Evolutionary conservation across 345 rosid species (phyloP).

Genomic region (Lumnitzera racemosa): DNA sequence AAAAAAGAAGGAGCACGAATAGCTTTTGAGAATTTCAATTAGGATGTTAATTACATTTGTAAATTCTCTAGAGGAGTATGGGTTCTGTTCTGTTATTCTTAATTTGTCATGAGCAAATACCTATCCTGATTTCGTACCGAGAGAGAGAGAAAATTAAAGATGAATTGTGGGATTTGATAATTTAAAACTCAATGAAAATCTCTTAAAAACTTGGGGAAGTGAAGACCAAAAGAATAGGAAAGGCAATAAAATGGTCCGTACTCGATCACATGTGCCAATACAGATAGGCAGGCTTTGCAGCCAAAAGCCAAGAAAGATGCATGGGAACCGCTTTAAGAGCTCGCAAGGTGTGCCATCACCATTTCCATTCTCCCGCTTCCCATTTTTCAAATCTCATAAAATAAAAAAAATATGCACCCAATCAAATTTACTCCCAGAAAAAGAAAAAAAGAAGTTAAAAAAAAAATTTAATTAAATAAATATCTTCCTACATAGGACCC

Average conservation of each 20-base stretch:
- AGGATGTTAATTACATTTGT: too few relatives aligned
- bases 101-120: too few relatives aligned
- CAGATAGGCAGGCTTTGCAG: slow-evolving; percentile 41
- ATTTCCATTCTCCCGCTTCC: slow-evolving; percentile 14
- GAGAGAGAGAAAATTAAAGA: too few relatives aligned
- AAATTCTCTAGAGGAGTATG: too few relatives aligned
- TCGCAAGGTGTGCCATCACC: slow-evolving; percentile 23
- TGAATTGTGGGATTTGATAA: too few relatives aligned
- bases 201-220: not conserved
- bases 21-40: too few relatives aligned
- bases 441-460: not conserved
- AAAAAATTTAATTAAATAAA: not conserved
- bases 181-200: not conserved
- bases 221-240: not conserved
- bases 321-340: not conserved
- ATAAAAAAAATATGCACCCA: not conserved
- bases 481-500: too few relatives aligned
- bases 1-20: too few relatives aligned
- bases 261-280: slow-evolving; percentile 26
- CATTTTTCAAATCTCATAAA: slow-evolving; percentile 2
- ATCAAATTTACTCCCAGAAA: slow-evolving; percentile 1
- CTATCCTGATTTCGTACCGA: too few relatives aligned
- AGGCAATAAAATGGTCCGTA: not conserved
- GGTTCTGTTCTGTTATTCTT: too few relatives aligned
- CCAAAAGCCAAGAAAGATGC: slow-evolving; percentile 4